Percentiles rank a stretch among this genome's conserved stretches.
These are phyloP conservation scores for Eucalyptus curtisii DNA, from an alignment of 345 rosid genomes.

Conservation along the genomic window DNA sequence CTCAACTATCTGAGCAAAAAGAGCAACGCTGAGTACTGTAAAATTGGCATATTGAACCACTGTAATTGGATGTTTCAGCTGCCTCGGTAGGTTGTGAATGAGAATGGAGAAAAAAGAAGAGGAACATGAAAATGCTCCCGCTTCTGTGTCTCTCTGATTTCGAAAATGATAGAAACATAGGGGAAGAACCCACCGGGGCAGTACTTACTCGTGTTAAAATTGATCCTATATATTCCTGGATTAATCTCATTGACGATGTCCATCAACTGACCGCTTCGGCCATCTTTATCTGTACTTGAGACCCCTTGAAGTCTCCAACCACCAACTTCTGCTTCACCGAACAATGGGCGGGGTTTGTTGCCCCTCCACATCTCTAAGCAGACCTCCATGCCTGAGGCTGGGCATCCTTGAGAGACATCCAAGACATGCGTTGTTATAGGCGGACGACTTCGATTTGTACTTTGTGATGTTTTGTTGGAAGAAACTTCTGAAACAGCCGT, in stretches of 20 bases:
- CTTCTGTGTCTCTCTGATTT: conserved; percentile 57
- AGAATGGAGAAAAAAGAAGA: conserved; percentile 76
- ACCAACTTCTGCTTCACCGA: conserved; percentile 15
- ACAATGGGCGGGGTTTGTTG: conserved; percentile 18
- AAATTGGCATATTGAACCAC: neutral
- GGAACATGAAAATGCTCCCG: conserved; percentile 90
- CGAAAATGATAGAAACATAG: conserved; percentile 60
- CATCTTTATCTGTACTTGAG: conserved; percentile 72
- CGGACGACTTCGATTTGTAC: conserved; percentile 46
- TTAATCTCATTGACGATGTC: conserved; percentile 40
- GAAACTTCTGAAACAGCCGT: conserved; percentile 25
- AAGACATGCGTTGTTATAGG: conserved; percentile 92
- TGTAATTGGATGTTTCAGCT: conserved; percentile 22
- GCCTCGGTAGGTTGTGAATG: conserved; percentile 80
- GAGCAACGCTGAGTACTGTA: neutral
- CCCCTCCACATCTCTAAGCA: conserved; percentile 64
- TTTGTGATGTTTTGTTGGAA: conserved; percentile 19
- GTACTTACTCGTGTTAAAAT: conserved; percentile 74
- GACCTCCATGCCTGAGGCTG: conserved; percentile 75
- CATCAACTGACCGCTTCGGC: conserved; percentile 77
- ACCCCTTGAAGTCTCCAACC: conserved; percentile 52
- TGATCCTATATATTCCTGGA: conserved; percentile 77
- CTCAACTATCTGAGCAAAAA: neutral
- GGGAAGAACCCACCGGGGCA: conserved; percentile 77
- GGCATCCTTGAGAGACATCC: conserved; percentile 75